Conservation (phyloP, 805 yeast genomes). For the Sugiyamaella americana region DNA sequence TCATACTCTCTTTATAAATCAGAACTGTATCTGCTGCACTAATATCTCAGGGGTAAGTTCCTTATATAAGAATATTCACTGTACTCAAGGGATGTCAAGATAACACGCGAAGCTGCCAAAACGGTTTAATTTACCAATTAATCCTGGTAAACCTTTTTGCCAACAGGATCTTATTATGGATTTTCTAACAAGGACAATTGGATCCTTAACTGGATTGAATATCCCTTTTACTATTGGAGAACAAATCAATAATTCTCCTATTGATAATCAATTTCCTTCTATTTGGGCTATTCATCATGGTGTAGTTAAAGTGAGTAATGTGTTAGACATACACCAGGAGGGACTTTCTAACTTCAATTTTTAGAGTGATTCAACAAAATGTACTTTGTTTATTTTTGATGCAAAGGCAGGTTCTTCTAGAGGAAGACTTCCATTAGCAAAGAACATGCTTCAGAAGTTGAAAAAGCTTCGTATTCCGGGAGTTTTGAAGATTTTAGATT, state of each 20-base stretch:
- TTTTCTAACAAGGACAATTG: conserved; percentile 28
- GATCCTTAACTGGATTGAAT: conserved; percentile 24
- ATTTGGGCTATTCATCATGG: conserved; percentile 67
- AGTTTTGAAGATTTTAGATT: conserved; percentile 54
- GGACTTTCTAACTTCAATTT: not conserved
- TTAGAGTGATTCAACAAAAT: conserved; percentile 44
- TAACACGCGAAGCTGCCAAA: too few species aligned
- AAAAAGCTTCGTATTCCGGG: conserved; percentile 66
- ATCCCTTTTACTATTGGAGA: conserved; percentile 29
- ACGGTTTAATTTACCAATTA: not conserved
- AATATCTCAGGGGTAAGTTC: too few species aligned
- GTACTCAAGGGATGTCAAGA: too few species aligned
- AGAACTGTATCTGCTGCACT: too few species aligned
- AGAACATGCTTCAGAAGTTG: conserved; percentile 41
- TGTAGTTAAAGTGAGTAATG: conserved; percentile 32
- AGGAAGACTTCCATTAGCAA: conserved; percentile 35
- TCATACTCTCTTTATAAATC: too few species aligned
- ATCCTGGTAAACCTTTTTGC: not conserved
- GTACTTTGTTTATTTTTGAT: conserved; percentile 65
- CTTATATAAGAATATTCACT: too few species aligned
- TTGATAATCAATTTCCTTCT: conserved; percentile 32
- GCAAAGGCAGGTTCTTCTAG: conserved; percentile 21
- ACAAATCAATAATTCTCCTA: conserved; percentile 12
- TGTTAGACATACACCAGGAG: conserved; percentile 11
- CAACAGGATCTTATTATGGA: conserved; percentile 23